phyloP scores from a whole-genome alignment of 495 filamentous ascomycete genomes.

The Trichocladium uniseriatum region DNA sequence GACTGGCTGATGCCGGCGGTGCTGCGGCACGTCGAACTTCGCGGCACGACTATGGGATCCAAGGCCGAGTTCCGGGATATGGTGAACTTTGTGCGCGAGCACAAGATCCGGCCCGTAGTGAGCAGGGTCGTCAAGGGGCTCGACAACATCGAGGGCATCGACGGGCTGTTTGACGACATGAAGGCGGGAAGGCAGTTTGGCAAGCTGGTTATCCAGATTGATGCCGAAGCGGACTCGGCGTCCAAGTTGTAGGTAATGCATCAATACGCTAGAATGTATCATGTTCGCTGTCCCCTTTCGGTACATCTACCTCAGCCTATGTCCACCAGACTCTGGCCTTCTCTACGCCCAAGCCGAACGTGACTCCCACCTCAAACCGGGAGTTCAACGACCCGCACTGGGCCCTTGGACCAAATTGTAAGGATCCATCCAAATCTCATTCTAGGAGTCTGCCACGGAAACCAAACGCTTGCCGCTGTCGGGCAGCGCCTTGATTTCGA shows the following conservation, averaged over 20 bases:
- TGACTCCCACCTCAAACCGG: too few species aligned
- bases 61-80: constrained; percentile 67
- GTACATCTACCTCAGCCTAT: too few species aligned
- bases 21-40: constrained; percentile 66
- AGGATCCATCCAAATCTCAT: too few species aligned
- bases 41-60: constrained; percentile 67
- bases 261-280: too few species aligned
- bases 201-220: constrained; percentile 56
- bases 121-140: constrained; percentile 52
- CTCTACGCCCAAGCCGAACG: too few species aligned
- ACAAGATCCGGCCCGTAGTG: constrained; percentile 58
- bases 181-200: constrained; percentile 68
- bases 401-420: too few species aligned
- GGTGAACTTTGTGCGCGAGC: constrained; percentile 58
- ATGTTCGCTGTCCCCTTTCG: too few species aligned
- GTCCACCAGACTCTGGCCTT: too few species aligned
- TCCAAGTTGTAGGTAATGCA: constrained; percentile 19
- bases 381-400: too few species aligned
- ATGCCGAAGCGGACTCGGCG: constrained; percentile 13
- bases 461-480: too few species aligned
- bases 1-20: constrained; percentile 61
- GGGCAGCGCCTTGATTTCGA: too few species aligned
- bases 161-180: constrained; percentile 66
- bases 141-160: constrained; percentile 54
- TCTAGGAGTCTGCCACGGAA: too few species aligned